These are phyloP conservation scores for Komagataea norvegica DNA, from an alignment of 1,139 yeast genomes.

Conservation along the genomic window DNA sequence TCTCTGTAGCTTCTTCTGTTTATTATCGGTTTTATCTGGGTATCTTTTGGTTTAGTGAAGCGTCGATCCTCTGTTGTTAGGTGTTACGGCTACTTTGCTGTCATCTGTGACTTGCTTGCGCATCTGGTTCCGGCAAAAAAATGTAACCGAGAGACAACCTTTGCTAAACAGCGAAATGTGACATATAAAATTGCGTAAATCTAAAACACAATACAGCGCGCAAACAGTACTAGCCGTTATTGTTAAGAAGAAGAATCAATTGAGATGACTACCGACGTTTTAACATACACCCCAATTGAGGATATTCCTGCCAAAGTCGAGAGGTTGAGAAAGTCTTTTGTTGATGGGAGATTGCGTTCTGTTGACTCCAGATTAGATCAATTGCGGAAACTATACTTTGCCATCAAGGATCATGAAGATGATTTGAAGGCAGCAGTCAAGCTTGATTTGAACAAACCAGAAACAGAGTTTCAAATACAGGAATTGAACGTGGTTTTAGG, in stretches of 20 bases:
- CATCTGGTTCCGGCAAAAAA: no score
- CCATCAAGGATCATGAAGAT: slow-evolving; percentile 55
- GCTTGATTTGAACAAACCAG: slow-evolving; percentile 62
- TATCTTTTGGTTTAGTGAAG: no score
- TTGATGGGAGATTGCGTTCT: slow-evolving; percentile 46
- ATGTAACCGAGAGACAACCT: no score
- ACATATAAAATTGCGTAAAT: no score
- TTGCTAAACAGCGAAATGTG: no score
- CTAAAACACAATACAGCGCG: no score
- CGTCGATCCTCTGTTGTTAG: no score
- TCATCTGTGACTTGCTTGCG: no score
- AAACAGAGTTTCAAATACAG: slow-evolving; percentile 53
- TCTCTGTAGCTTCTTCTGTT: no score
- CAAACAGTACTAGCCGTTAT: no score
- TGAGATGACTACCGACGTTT: neutral
- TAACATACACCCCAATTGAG: slow-evolving; percentile 43
- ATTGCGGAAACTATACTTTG: slow-evolving; percentile 65
- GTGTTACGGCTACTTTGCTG: no score
- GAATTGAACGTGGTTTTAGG: slow-evolving; percentile 50
- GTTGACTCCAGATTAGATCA: slow-evolving; percentile 56
- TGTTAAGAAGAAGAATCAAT: neutral
- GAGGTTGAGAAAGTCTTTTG: slow-evolving; percentile 40
- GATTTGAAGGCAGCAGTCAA: slow-evolving; percentile 53
- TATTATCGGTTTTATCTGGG: no score
- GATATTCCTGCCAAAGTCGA: slow-evolving; percentile 48